Base-by-base conservation (phyloP, 2,329 filamentous ascomycete genomes). In the Paradendryphiella salina region DNA sequence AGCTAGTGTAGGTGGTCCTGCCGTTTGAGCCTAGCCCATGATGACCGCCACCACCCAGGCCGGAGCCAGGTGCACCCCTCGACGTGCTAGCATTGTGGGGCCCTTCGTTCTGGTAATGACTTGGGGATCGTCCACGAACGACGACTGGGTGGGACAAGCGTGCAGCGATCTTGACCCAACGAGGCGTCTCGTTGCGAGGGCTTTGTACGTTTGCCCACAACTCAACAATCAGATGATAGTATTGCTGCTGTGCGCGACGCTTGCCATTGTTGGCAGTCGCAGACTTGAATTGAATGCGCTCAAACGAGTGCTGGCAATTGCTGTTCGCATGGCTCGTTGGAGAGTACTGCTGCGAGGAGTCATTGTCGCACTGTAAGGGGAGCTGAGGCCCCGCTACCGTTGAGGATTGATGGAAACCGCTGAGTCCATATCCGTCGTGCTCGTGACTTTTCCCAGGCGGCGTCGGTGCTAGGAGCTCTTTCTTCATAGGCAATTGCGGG, bases 211-310 rank as follows among this genome's bases (percentile, higher is more conserved):
- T 73, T 6, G 69, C 72, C 65, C 68, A 74, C 15, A 75, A 64
- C 69, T 96, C 90, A 3, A 96, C 86, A 37, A 95, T 83, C n/a
- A 96, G 80, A 64, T 94, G 89, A 66, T 95, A 96, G 72, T 91
- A 96, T 64, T 96, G 92, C 68, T 96, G 91, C 14, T 91, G 90
- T 1, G 91, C 91, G 49, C 92, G 81, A 60, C 92, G 82, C 72
- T 96, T 96, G 38, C 91, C 91, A 61, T 96, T 96, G 76, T 96
- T 96, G 18, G 90, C 90, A 0, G 91, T 96, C 1, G 92, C 91
- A 59, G 90, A 89, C 72, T 96, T 95, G 81, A 96, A 96, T 64
- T 96, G 91, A 43, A 96, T 94, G 9, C 92, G 85, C 69, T 96
- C 91, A 68, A 95, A 96, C 0, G 80, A 82, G 50, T 86, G 82